phyloP scores from a whole-genome alignment of 305 asterid genomes.

The Fraxinus angustifolia region DNA sequence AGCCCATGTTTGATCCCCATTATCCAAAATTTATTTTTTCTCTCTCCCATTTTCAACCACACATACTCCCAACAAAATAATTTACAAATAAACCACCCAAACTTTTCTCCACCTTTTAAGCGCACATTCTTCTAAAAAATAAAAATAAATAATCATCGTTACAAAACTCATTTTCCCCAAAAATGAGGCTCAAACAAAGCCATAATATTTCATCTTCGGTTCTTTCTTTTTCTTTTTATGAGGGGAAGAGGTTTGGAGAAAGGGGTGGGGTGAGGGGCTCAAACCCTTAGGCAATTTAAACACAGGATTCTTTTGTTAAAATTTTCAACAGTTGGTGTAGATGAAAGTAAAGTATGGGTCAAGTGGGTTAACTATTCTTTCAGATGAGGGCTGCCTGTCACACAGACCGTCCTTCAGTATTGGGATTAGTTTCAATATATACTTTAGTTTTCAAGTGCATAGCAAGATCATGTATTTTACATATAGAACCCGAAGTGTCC shows the following conservation, averaged over 20 bases:
- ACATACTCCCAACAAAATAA: background rate
- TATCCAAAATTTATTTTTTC: background rate
- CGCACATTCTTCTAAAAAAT: background rate
- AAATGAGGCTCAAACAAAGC: background rate
- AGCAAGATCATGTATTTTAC: background rate
- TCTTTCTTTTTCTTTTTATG: background rate
- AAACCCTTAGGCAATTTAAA: background rate
- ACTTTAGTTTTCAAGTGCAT: background rate
- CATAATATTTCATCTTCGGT: background rate
- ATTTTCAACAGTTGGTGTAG: background rate
- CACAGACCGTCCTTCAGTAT: background rate
- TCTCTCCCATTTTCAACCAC: background rate
- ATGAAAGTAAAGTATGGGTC: background rate
- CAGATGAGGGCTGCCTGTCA: background rate
- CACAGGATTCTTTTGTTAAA: background rate
- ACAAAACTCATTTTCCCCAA: background rate
- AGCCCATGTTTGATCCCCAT: background rate
- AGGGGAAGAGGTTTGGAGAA: background rate
- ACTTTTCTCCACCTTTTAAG: background rate
- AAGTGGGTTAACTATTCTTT: background rate
- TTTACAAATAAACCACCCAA: too few species aligned
- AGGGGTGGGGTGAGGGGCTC: background rate
- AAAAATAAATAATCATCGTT: too few species aligned
- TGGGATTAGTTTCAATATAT: background rate
- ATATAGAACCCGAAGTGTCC: background rate